Evolutionary conservation across 208 protist genomes (phyloP).

Genomic region (Wallacemonas sp.): DNA sequence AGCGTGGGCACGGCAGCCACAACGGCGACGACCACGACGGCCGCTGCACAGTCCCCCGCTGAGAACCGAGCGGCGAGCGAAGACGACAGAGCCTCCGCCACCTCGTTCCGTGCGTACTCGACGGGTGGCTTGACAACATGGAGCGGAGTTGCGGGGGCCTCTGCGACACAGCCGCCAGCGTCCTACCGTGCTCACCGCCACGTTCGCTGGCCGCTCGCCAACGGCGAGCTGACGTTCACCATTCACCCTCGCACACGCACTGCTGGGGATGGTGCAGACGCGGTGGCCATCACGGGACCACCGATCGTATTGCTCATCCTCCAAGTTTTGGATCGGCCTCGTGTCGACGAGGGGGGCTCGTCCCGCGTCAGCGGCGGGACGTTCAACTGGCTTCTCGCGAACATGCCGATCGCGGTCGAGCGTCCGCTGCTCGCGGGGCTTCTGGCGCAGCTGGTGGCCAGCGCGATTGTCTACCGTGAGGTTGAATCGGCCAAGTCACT

Average conservation of each 20-base stretch:
- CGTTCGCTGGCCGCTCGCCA: slow-evolving; percentile 32
- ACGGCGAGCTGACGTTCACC: slow-evolving; percentile 35
- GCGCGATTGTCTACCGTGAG: slow-evolving; percentile 47
- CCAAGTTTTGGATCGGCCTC: slow-evolving; percentile 43
- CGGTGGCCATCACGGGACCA: slow-evolving; percentile 34
- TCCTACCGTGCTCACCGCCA: slow-evolving; percentile 12
- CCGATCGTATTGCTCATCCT: slow-evolving; percentile 53
- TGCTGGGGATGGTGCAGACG: slow-evolving; percentile 11
- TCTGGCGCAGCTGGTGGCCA: slow-evolving; percentile 46
- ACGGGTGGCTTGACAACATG: neutral
- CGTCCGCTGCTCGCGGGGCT: slow-evolving; percentile 48
- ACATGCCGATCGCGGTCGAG: slow-evolving; percentile 37
- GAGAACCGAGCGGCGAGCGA: neutral
- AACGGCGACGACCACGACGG: neutral
- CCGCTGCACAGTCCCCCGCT: neutral
- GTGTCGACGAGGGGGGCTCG: neutral
- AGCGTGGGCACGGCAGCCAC: neutral
- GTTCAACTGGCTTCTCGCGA: slow-evolving; percentile 43
- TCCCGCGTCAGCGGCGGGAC: slow-evolving; percentile 13
- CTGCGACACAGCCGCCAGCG: neutral
- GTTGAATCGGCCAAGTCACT: too few relatives aligned
- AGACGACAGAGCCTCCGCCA: neutral
- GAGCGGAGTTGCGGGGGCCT: neutral
- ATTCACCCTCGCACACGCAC: slow-evolving; percentile 8
- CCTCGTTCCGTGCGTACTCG: neutral